phyloP scores from a whole-genome alignment of 2,329 filamentous ascomycete genomes.

The Tolypocladium guangdongense region DNA sequence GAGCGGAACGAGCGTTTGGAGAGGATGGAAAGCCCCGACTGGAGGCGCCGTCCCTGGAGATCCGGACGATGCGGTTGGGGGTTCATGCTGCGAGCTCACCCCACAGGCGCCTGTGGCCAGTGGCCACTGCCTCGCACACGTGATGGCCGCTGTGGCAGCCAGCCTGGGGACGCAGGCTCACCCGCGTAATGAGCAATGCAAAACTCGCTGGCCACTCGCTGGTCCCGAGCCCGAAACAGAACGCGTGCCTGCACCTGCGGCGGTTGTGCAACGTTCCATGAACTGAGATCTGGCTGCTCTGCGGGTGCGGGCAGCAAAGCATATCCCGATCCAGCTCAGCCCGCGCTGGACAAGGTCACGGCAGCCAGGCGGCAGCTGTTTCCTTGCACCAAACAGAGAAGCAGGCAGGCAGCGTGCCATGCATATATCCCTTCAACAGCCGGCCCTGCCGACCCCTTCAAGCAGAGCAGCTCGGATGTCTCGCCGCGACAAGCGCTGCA shows the following conservation, averaged over 20 bases:
- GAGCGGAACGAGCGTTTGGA: slow-evolving; percentile 48
- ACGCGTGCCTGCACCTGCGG: not conserved
- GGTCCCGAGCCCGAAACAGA: not conserved
- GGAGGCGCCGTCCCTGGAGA: slow-evolving; percentile 30
- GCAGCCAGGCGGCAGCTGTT: not conserved
- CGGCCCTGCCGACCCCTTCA: not conserved
- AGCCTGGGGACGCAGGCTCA: too few species aligned
- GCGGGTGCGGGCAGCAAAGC: not conserved
- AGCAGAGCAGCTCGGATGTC: not conserved
- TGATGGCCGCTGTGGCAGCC: not conserved
- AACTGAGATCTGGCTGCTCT: not conserved
- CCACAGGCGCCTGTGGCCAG: not conserved
- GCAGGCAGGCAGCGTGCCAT: not conserved
- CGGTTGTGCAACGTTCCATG: not conserved
- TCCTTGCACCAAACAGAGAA: not conserved
- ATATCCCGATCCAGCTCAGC: too few species aligned
- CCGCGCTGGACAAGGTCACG: not conserved
- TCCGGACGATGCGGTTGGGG: slow-evolving; percentile 24
- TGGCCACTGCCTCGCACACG: too few species aligned
- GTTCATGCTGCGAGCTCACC: slow-evolving; percentile 1
- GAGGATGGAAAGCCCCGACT: slow-evolving; percentile 36
- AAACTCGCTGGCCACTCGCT: not conserved
- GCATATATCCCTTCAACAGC: not conserved
- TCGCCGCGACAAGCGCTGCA: not conserved
- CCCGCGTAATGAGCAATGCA: not conserved